Base-by-base conservation (phyloP, 2,329 filamentous ascomycete species). In the Fusarium tricinctum region DNA sequence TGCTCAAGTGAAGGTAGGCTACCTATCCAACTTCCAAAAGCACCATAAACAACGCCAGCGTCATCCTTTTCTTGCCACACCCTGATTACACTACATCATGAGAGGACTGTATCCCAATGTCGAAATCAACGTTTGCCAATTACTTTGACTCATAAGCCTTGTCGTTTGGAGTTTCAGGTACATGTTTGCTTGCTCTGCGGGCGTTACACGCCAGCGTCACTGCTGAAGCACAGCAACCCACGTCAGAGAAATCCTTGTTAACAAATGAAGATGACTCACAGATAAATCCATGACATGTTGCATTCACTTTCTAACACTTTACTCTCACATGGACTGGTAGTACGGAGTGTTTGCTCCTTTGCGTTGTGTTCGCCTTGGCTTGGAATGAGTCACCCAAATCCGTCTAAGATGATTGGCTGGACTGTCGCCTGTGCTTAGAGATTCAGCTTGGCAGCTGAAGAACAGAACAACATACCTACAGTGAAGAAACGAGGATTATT, bases 361-460 rank as follows among this genome's bases (percentile, higher is more conserved):
- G 35, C 35, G 17, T n/a, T n/a, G 8, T n/a, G 35, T n/a, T 38
- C n/a, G 35, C 35, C 17, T 38, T 38, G 7, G 17, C 17, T 10
- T 38, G 35, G 35, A 38, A 38, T 38, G 35, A 38, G 35, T 44
- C 52, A 55, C 52, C 52, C 19, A 3, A 52, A 57, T 57, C 54
- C 54, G 54, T 57, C 47, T 57, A 52, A 57, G 54, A 35, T 57
- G 54, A 57, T 57, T 43, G 54, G 54, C 38, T 38, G 17, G 17
- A 9, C 35, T 38, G 9, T n/a, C 35, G 9, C 35, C 17, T 17
- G n/a, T 10, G n/a, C 10, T 8, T 45, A 5, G 26, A 23, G 35
- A 38, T 17, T n/a, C 17, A 17, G 17, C 9, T 38, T 10, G 9
- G 17, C 10, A 4, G n/a, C 9, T n/a, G 15, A 30, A 28, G 33